Percentiles rank a stretch among this genome's conserved stretches.
Evolutionary conservation across 1,284 basidiomycete species (phyloP).

Genomic region (Tilletia walkeri): DNA sequence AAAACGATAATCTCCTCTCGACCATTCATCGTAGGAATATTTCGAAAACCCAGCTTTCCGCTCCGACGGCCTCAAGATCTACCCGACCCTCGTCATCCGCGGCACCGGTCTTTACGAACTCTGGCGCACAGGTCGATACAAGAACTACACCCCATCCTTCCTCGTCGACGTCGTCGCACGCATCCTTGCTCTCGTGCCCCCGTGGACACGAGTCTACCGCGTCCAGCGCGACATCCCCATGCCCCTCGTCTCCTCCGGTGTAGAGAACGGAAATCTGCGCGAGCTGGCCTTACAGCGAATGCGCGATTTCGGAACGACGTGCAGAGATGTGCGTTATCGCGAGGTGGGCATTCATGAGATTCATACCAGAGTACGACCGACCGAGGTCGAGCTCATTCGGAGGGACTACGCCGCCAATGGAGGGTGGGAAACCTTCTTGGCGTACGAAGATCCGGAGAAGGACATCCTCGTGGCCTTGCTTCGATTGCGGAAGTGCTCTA

Average conservation of each 20-base stretch:
- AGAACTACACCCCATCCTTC: constrained; percentile 98
- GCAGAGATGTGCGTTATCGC: constrained; percentile 92
- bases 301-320: constrained; percentile 98
- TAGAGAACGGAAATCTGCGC: constrained; percentile 96
- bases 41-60: constrained; percentile 98
- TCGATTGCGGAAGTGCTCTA: constrained; percentile 88
- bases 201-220: constrained; percentile 98
- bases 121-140: constrained; percentile 94
- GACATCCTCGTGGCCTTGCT: constrained; percentile 95
- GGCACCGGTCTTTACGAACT: constrained; percentile 96
- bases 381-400: constrained; percentile 92
- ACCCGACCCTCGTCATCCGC: constrained; percentile 95
- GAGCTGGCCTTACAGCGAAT: constrained; percentile 94
- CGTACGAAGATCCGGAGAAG: constrained; percentile 94
- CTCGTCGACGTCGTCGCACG: constrained; percentile 94
- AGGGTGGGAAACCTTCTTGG: constrained; percentile 98
- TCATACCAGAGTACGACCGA: constrained; percentile 93
- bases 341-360: constrained; percentile 99
- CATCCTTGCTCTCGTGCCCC: constrained; percentile 92
- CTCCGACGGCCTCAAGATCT: constrained; percentile 96
- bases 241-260: constrained; percentile 90
- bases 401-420: constrained; percentile 91
- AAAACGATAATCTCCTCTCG: background rate
- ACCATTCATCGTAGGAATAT: constrained; percentile 62
- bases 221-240: constrained; percentile 61